Base-by-base conservation (phyloP, 2,329 filamentous ascomycete species). In the Pseudomassariella vexata region DNA sequence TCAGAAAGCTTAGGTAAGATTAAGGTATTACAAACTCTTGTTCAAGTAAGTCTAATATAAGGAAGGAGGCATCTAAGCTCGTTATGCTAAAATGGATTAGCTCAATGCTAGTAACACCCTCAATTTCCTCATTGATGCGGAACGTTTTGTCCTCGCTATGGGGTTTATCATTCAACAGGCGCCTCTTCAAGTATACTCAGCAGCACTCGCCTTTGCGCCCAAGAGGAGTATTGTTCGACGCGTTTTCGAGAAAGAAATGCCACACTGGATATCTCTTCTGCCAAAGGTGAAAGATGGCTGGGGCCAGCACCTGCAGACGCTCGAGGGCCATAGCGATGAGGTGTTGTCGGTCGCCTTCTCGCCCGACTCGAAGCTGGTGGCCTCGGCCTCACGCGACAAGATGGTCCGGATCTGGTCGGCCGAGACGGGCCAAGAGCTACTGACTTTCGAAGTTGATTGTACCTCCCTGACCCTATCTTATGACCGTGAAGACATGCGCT, bases 171-270 rank as follows among this genome's bases (percentile, higher is more conserved):
- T 59, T 29, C 34, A 55, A 31, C 21, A 37, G 8, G 35, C 51
- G 3, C 48, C 55, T 19, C 41, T 50, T n/a, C 56, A 62, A 35
- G 24, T 44, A 32, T 62, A 62, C 39, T 52, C 32, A 30, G 57
- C 43, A 28, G 52, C 45, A 22, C 39, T 43, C 29, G 60, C 62
- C 39, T 45, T 34, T 11, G n/a, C 50, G 9, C 57, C 55, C 26
- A 17, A 36, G 8, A 30, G 35, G 4, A 56, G 50, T 32, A 39
- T 48, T 19, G 24, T 58, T 17, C 45, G 54, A 20, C 36, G 24
- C 12, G 28, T 11, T 9, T 50, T 45, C 24, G 5, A 35, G 14
- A 26, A 42, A 20, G 14, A 37, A 8, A 36, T 45, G 3, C 44
- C 46, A n/a, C 8, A 18, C 9, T 44, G 39, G 41, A 38, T 55